Evolutionary conservation across 805 yeast genomes (phyloP), one percentile per base, ranked within the genome.

Genomic region (Priceomyces medius): DNA sequence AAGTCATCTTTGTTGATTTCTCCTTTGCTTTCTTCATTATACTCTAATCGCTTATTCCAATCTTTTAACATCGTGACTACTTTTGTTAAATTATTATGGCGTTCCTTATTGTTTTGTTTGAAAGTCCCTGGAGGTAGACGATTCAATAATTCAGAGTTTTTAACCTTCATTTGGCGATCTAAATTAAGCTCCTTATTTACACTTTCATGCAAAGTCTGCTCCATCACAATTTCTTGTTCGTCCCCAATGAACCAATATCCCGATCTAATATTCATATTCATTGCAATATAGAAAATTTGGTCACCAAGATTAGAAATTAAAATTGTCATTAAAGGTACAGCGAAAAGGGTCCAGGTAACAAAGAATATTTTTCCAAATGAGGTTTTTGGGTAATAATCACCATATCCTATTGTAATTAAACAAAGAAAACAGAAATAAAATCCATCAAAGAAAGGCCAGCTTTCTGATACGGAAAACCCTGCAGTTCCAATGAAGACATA

Each of bases 311-410:
- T 80, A 1, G 90, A 81, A 29, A 88, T 79, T 42, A 88, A 69
- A 13, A 83, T 81, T 2, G 96, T 85, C 95, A 88, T 88, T 38
- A 88, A 68, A 1, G 97, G 97, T 17, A 89, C 83, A 0, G 96
- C 95, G 5, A 80, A 67, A 16, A 89, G 57, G 0, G 89, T 84
- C 96, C 96, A 89, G 7, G 80, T 62, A 6, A 86, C 79, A 52
- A 88, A 88, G 49, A 88, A 79, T 0, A 83, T 76, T 31, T 84
- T 64, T 0, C 95, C 95, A 4, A 85, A 82, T 1, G 81, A 63
- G 0, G 81, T 61, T 1, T 37, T 42, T 1, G 96, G 95, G 1
- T 79, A 69, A 50, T 68, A 80, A 54, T 83, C 89, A 21, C 96
- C 97, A 60, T 85, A 88, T 0, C 96, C 96, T 42, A 89, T 84